Conservation (phyloP, 345 rosid genomes). For the Excoecaria cochinchinensis region DNA sequence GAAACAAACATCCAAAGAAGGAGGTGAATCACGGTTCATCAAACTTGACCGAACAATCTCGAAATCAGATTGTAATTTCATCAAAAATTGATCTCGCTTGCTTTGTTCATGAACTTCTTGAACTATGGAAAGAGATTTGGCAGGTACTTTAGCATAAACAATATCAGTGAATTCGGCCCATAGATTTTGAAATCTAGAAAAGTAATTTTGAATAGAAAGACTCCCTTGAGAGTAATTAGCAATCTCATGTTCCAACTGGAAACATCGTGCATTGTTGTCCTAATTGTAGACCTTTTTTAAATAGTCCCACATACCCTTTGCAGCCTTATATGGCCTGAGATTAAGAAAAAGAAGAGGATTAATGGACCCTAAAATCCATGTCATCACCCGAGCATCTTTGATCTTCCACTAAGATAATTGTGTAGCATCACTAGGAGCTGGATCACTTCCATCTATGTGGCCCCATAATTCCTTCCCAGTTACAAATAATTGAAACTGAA, state of each 20-base stretch:
- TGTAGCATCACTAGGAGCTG: not conserved
- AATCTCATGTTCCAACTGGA: conserved; percentile 17
- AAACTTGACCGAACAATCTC: not conserved
- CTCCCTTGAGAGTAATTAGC: not conserved
- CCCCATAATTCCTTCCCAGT: conserved; percentile 8
- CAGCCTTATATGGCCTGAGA: not conserved
- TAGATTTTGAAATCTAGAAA: conserved; percentile 6
- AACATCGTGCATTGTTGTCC: not conserved
- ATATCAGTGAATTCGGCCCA: not conserved
- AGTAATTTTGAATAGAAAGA: conserved; percentile 22
- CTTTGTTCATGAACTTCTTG: conserved; percentile 10
- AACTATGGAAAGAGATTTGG: not conserved
- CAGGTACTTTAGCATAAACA: not conserved
- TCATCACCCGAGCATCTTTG: conserved; percentile 15
- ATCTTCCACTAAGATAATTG: not conserved
- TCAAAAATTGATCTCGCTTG: conserved; percentile 21
- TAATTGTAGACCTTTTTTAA: conserved; percentile 8
- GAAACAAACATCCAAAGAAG: not conserved
- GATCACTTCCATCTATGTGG: not conserved
- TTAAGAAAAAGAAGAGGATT: not conserved
- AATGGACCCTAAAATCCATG: not conserved
- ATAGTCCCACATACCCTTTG: not conserved
- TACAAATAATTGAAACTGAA: conserved; percentile 13
- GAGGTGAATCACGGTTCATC: conserved; percentile 7
- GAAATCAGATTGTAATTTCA: conserved; percentile 13